Conservation (phyloP, 495 filamentous ascomycete species). For the Hypomontagnella monticulosa region DNA sequence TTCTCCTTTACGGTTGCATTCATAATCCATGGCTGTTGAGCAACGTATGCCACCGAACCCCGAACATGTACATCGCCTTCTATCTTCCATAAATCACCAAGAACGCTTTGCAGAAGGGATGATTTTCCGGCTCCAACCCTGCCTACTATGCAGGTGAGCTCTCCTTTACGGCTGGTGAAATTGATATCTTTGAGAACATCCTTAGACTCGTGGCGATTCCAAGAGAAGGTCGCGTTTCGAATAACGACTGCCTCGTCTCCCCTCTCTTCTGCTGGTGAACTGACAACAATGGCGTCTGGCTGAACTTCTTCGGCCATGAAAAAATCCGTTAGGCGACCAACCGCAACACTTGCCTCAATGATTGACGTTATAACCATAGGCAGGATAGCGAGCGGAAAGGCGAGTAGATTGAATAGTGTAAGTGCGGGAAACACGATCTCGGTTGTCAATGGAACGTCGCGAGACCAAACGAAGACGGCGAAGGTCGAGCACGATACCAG, state of each 20-base stretch:
- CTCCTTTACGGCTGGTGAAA: constrained; percentile 87
- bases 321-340: constrained; percentile 84
- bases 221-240: constrained; percentile 89
- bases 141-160: constrained; percentile 93
- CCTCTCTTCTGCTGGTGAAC: constrained; percentile 71
- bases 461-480: constrained; percentile 88
- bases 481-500: constrained; percentile 98
- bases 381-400: constrained; percentile 92
- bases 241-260: constrained; percentile 89
- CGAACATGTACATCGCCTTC: constrained; percentile 85
- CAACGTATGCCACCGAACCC: constrained; percentile 87
- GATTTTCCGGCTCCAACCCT: constrained; percentile 95
- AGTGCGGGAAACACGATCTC: constrained; percentile 96
- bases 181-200: constrained; percentile 72
- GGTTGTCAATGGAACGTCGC: constrained; percentile 82
- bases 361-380: constrained; percentile 98
- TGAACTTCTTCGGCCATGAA: constrained; percentile 92
- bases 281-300: constrained; percentile 75
- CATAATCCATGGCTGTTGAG: constrained; percentile 96
- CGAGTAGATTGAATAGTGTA: constrained; percentile 88
- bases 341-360: constrained; percentile 95
- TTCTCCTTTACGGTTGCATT: constrained; percentile 97
- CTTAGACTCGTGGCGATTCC: constrained; percentile 80
- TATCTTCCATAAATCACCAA: constrained; percentile 91
- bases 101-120: constrained; percentile 83